These are phyloP conservation scores for Lolium perenne DNA, from an alignment of 176 grass and related monocot genomes.

Conservation along the genomic window DNA sequence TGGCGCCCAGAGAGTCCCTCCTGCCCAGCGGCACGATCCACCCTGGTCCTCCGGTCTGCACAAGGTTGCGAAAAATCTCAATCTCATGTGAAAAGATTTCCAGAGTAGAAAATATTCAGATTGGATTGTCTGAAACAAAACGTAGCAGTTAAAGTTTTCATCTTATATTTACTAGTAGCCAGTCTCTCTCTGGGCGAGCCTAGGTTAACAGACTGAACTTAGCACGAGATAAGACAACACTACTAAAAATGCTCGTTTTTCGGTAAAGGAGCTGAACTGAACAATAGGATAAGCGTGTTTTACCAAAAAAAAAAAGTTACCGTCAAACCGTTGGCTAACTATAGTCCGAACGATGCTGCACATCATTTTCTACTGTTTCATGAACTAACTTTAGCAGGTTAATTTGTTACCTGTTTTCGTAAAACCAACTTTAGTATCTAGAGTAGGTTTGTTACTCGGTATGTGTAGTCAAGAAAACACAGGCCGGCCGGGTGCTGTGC, in stretches of 20 bases:
- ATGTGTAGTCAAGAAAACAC: neutral
- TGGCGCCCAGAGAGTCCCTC: slow-evolving; percentile 72
- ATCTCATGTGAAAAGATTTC: neutral
- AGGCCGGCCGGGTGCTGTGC: neutral
- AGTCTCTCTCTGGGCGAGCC: too few species aligned
- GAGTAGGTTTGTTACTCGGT: neutral
- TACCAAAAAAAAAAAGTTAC: too few species aligned
- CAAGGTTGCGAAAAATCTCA: neutral
- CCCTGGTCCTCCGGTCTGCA: slow-evolving; percentile 71
- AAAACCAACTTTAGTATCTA: neutral
- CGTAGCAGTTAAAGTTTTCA: too few species aligned
- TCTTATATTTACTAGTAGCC: too few species aligned
- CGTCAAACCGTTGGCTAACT: neutral
- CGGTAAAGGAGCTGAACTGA: neutral
- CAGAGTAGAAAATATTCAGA: neutral
- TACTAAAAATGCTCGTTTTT: neutral
- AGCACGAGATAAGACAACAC: neutral
- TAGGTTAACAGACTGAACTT: neutral
- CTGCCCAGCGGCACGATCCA: slow-evolving; percentile 83
- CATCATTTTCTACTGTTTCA: neutral
- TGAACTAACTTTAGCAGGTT: neutral
- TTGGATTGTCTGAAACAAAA: neutral
- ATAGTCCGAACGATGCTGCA: neutral
- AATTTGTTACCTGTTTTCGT: neutral
- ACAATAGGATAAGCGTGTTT: neutral